These are phyloP conservation scores for Pachysandra terminalis DNA, from an alignment of 164 flowering plant species.

Conservation along the genomic window DNA sequence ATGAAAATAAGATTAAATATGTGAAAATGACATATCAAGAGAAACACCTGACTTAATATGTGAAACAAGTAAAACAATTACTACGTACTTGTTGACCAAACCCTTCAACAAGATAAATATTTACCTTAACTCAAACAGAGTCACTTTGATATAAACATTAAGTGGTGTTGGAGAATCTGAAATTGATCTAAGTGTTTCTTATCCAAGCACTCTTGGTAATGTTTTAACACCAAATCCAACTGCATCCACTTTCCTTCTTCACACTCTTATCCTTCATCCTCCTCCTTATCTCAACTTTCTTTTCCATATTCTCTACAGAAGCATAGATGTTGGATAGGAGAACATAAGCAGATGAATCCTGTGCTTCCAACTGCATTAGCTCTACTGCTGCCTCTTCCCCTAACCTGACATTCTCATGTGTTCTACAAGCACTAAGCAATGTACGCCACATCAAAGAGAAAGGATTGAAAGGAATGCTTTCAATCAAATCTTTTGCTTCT, in stretches of 20 bases:
- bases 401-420: slow-evolving; percentile 11
- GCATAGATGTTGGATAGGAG: slow-evolving; percentile 29
- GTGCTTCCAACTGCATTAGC: slow-evolving; percentile 22
- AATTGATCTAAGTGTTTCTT: no score
- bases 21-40: no score
- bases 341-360: slow-evolving; percentile 29
- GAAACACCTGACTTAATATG: no score
- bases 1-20: no score
- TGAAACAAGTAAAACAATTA: no score
- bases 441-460: slow-evolving; percentile 27
- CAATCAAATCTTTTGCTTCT: slow-evolving; percentile 27
- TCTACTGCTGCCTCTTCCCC: slow-evolving; percentile 27
- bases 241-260: slow-evolving; percentile 20
- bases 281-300: slow-evolving; percentile 24
- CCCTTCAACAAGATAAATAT: no score
- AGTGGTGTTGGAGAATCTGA: no score
- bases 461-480: slow-evolving; percentile 25
- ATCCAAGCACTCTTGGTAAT: background rate
- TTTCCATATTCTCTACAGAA: slow-evolving; percentile 19
- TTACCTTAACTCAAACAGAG: no score
- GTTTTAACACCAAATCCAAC: slow-evolving; percentile 14
- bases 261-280: slow-evolving; percentile 22
- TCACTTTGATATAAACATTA: no score
- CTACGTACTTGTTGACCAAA: no score
- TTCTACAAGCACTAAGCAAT: slow-evolving; percentile 24